These are phyloP conservation scores for Neltuma alba DNA, from an alignment of 306 rosid genomes.

Conservation along the genomic window DNA sequence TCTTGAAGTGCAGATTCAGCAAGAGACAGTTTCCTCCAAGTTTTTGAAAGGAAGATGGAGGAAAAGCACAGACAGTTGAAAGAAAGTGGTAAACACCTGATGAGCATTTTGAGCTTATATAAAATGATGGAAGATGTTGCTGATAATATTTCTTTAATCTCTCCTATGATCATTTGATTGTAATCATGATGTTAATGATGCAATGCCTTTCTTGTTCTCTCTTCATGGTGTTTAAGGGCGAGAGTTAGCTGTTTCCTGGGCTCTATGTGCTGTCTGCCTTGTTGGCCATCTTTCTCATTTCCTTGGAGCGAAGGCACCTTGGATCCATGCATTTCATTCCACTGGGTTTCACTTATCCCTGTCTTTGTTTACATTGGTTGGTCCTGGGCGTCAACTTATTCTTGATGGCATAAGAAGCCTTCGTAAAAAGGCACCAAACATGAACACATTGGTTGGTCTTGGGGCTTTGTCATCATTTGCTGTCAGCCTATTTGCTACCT, in stretches of 20 bases:
- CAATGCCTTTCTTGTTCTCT: conserved; percentile 18
- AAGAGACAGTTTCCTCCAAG: conserved; percentile 68
- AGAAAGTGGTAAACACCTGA: conserved; percentile 74
- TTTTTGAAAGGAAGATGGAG: conserved; percentile 87
- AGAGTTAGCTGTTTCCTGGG: conserved; percentile 95
- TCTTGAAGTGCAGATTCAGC: conserved; percentile 74
- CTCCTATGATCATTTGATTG: conserved; percentile 30
- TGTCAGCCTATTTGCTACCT: conserved; percentile 84
- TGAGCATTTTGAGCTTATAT: conserved; percentile 20
- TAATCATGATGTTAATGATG: conserved; percentile 33
- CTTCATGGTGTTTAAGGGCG: conserved; percentile 58
- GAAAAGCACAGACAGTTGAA: conserved; percentile 73
- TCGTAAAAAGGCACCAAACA: conserved; percentile 80
- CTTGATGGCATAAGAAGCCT: conserved; percentile 90
- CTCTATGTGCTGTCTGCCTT: conserved; percentile 91
- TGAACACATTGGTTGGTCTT: conserved; percentile 97
- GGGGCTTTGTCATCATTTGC: conserved; percentile 97
- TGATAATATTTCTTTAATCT: conserved; percentile 32
- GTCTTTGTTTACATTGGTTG: conserved; percentile 86
- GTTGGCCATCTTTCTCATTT: conserved; percentile 93
- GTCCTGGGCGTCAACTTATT: conserved; percentile 94
- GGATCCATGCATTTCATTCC: conserved; percentile 84
- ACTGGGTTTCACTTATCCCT: conserved; percentile 84
- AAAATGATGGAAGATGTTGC: conserved; percentile 36
- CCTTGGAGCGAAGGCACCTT: conserved; percentile 80